Evolutionary conservation across 2,329 filamentous ascomycete species (phyloP), one percentile per base, ranked within the genome.

Genomic region (Rasamsonia emersonii): DNA sequence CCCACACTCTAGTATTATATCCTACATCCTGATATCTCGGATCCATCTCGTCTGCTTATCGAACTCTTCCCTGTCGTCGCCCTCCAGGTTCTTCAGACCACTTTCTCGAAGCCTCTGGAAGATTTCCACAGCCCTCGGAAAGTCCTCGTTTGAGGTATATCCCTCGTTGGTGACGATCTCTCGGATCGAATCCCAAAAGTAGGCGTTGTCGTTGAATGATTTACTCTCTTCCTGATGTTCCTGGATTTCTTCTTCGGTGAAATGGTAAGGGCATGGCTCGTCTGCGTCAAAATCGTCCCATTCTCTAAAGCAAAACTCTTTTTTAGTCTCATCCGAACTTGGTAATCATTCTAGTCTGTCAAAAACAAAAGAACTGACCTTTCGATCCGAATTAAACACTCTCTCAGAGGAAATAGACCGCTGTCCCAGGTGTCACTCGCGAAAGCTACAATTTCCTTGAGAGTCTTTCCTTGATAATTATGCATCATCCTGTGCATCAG

Each of bases 371-470:
- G n/a, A n/a, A 31, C 37, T 39, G 30, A 39, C 37, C 31, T 39
- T 28, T 39, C 26, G 32, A 36, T 16, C 25, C 34, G 32, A 6
- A 32, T 39, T 16, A 39, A 33, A 27, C 30, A 54, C 37, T 55
- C 44, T 33, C 49, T 39, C 25, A 56, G 48, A 11, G 49, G 50
- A 32, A 54, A 40, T 28, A 54, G 50, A 32, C 52, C 52, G 30
- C 42, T 44, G 36, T 55, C 49, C 51, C 50, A 56, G 11, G 46
- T 49, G 27, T 51, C 41, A 18, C 39, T 37, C 28, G 47, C 44
- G 44, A 54, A 56, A n/a, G 45, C 24, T 20, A 56, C 42, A 11
- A 45, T 46, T 23, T 54, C 41, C 29, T 44, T 43, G 19, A 47
- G 41, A 32, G 37, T 51, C 30, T 30, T 43, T 17, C 43, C 45